Conservation (phyloP, 768 basidiomycete species). For the Xanthoconium purpureum region DNA sequence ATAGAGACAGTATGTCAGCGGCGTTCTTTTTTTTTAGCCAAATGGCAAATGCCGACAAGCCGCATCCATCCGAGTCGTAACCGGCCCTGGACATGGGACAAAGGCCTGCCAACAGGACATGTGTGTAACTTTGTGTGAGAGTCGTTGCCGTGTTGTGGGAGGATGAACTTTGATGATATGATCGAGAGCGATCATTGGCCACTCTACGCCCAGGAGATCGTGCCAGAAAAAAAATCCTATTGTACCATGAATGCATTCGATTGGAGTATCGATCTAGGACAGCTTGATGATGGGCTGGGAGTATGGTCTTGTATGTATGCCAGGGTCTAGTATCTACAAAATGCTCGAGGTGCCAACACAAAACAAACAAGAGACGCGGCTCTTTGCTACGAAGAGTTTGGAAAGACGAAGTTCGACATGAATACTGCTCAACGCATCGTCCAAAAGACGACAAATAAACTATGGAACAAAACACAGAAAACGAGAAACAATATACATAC, state of each 20-base stretch:
- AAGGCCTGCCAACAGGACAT: too few relatives aligned
- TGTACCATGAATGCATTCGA: slow-evolving; percentile 9
- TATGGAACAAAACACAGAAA: slow-evolving; percentile 8
- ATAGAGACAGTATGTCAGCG: background rate
- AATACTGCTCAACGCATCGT: slow-evolving; percentile 1
- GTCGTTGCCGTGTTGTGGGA: too few relatives aligned
- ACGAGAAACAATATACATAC: slow-evolving; percentile 30
- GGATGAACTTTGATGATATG: too few relatives aligned
- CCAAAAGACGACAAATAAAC: background rate
- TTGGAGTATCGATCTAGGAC: slow-evolving; percentile 5
- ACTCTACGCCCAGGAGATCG: too few relatives aligned
- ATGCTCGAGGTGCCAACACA: slow-evolving; percentile 12
- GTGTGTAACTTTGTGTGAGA: too few relatives aligned
- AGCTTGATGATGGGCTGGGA: background rate
- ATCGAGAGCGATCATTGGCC: too few relatives aligned
- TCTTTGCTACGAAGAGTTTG: background rate
- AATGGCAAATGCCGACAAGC: background rate
- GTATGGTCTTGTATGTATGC: slow-evolving; percentile 10
- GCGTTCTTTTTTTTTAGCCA: background rate
- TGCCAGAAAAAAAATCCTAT: background rate
- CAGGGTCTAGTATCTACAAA: slow-evolving; percentile 14
- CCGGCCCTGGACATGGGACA: too few relatives aligned
- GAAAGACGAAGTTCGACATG: slow-evolving; percentile 7
- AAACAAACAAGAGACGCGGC: background rate
- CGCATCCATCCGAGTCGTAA: background rate